Base-by-base conservation (phyloP, 768 basidiomycete genomes). In the Mrakia hoshinonis region DNA sequence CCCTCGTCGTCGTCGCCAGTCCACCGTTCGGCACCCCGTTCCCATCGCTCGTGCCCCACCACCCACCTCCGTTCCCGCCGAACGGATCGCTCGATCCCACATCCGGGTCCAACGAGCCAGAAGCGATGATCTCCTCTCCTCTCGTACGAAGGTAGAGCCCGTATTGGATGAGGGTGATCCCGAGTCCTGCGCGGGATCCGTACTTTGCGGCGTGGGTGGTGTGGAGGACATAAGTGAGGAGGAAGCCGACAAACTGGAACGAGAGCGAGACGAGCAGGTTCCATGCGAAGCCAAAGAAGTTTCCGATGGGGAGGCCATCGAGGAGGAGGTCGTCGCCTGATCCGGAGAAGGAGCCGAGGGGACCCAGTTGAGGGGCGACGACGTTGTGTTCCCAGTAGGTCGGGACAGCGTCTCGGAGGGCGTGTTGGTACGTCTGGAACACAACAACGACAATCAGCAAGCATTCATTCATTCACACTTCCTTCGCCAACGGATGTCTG, bases 321-420 rank as follows among this genome's bases (percentile, higher is more conserved):
- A 99, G 88, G 20, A 81, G 73, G 78, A 96, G 85, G 83, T 97
- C 88, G 77, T 93, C 81, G 66, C 82, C 82, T 15, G 77, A 77
- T 18, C 80, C 79, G 18, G 79, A 79, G 70, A 77, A 76, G 0
- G 78, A 88, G 47, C 92, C 88, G 85, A 78, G 31, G 2, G 60
- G 68, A 39, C 52, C 69, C 26, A 72, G 68, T 18, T 46, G 74
- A 0, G 92, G 92, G 0, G 93, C 87, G 73, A 94, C 90, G 11
- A 97, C 86, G 0, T 92, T 93, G 0, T 91, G 97, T 77, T 99
- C 95, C 91, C 92, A 97, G 80, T 99, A 99, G 0, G 92, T 85
- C 0, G 96, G 96, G 0, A 90, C 93, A 0, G 91, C 86, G 77
- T 99, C 95, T 36, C 87, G 85, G 73, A 92, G 87, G 2, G 95